phyloP scores from a whole-genome alignment of 192 early-diverging fungal genomes.

The Mortierella alpina region DNA sequence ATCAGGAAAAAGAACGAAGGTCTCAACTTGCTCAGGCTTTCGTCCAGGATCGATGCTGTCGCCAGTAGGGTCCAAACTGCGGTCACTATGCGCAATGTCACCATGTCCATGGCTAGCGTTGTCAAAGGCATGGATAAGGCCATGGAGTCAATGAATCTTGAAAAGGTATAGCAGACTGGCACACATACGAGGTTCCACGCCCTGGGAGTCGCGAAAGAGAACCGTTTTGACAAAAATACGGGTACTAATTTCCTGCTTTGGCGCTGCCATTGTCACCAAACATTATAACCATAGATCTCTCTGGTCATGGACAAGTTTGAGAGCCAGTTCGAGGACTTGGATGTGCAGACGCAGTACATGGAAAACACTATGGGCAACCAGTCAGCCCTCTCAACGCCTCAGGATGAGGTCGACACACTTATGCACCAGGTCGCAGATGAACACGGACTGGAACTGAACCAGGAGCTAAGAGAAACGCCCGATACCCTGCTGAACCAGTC shows the following conservation, averaged over 20 bases:
- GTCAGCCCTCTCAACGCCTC: conserved; percentile 88
- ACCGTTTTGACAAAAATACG: not conserved
- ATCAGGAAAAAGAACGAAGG: conserved; percentile 98
- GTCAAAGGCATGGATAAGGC: conserved; percentile 96
- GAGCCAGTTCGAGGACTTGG: conserved; percentile 94
- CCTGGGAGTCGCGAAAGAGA: not conserved
- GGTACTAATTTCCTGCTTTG: not conserved
- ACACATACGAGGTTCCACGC: not conserved
- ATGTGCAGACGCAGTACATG: conserved; percentile 98
- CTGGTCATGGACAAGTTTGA: conserved; percentile 99
- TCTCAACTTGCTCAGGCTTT: conserved; percentile 87
- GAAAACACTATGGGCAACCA: conserved; percentile 91
- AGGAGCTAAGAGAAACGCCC: conserved; percentile 68
- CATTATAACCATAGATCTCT: conserved; percentile 72
- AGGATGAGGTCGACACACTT: conserved; percentile 90
- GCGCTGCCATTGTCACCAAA: no score
- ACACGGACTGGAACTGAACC: conserved; percentile 90
- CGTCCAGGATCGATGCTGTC: conserved; percentile 93
- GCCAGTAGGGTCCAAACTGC: conserved; percentile 93
- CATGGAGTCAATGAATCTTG: conserved; percentile 95
- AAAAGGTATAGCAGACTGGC: conserved; percentile 70
- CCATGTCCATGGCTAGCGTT: conserved; percentile 85
- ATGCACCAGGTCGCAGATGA: conserved; percentile 98
- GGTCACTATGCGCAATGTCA: conserved; percentile 89
- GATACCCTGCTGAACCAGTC: conserved; percentile 55